Percentiles rank a stretch among this genome's conserved stretches.
phyloP scores from a whole-genome alignment of 352 stramenopile genomes.

The Peronosclerospora sorghi region DNA sequence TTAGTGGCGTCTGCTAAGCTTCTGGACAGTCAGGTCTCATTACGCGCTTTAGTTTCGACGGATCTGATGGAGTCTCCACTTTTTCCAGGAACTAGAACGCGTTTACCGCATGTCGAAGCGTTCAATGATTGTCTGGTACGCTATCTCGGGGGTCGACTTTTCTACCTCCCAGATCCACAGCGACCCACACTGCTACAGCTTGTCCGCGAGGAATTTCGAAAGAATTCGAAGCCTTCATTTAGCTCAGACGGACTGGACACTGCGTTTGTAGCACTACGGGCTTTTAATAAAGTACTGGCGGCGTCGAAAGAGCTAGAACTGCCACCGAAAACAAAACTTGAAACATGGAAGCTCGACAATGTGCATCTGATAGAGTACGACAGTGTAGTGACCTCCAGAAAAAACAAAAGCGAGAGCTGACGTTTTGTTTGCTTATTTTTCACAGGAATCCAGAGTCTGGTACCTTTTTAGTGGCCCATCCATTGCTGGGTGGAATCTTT shows the following conservation, averaged over 20 bases:
- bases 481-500: slow-evolving; percentile 61
- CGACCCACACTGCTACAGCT: slow-evolving; percentile 27
- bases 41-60: slow-evolving; percentile 53
- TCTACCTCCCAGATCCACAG: slow-evolving; percentile 47
- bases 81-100: slow-evolving; percentile 15
- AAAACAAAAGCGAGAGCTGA: neutral
- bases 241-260: slow-evolving; percentile 31
- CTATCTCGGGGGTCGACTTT: slow-evolving; percentile 43
- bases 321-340: slow-evolving; percentile 2
- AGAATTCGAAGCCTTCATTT: neutral
- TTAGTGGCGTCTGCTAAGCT: slow-evolving; percentile 37
- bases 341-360: slow-evolving; percentile 11
- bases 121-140: slow-evolving; percentile 45
- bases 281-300: slow-evolving; percentile 49
- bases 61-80: slow-evolving; percentile 42
- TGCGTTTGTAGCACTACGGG: slow-evolving; percentile 49
- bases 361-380: slow-evolving; percentile 38
- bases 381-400: neutral
- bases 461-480: slow-evolving; percentile 67
- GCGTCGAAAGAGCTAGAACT: slow-evolving; percentile 28
- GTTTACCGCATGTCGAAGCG: slow-evolving; percentile 39
- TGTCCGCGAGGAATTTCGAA: slow-evolving; percentile 43
- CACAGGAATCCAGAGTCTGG: slow-evolving; percentile 31
- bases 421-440: slow-evolving; percentile 1
- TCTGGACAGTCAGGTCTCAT: slow-evolving; percentile 42